Evolutionary conservation across 1,284 basidiomycete genomes (phyloP).

Genomic region (Trametes hirsuta): DNA sequence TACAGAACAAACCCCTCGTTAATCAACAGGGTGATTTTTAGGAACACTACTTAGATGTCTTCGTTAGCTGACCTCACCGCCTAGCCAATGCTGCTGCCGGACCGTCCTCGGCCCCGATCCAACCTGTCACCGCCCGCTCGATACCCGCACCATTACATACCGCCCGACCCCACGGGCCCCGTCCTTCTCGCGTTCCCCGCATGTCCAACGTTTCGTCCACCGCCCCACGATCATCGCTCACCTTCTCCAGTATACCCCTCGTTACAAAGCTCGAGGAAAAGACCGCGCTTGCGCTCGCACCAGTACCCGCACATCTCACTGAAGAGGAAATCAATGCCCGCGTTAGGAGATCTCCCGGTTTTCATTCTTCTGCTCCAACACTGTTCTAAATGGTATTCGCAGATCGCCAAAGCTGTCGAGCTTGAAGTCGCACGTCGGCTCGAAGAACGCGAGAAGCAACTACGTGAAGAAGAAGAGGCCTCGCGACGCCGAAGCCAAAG

Average conservation of each 20-base stretch:
- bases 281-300: neutral
- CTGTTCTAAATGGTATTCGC: neutral
- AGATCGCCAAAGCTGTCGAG: slow-evolving; percentile 76
- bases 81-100: slow-evolving; percentile 48
- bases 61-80: neutral
- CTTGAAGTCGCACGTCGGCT: slow-evolving; percentile 69
- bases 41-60: neutral
- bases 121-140: slow-evolving; percentile 53
- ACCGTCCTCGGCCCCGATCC: slow-evolving; percentile 50
- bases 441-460: slow-evolving; percentile 52
- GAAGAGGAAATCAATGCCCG: slow-evolving; percentile 74
- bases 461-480: slow-evolving; percentile 26
- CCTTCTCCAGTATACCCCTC: neutral
- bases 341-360: slow-evolving; percentile 39
- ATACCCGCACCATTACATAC: slow-evolving; percentile 28
- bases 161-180: slow-evolving; percentile 22
- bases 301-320: slow-evolving; percentile 39
- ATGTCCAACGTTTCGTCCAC: slow-evolving; percentile 20
- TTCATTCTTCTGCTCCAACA: neutral
- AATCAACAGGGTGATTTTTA: slow-evolving; percentile 63
- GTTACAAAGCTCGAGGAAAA: slow-evolving; percentile 1
- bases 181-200: slow-evolving; percentile 38
- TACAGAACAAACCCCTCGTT: slow-evolving; percentile 77
- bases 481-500: slow-evolving; percentile 9
- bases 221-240: slow-evolving; percentile 20